A percentile compares a stretch with the other conserved stretches of the same genome.
phyloP scores from a whole-genome alignment of 495 filamentous ascomycete species.

The Neurospora sp. region DNA sequence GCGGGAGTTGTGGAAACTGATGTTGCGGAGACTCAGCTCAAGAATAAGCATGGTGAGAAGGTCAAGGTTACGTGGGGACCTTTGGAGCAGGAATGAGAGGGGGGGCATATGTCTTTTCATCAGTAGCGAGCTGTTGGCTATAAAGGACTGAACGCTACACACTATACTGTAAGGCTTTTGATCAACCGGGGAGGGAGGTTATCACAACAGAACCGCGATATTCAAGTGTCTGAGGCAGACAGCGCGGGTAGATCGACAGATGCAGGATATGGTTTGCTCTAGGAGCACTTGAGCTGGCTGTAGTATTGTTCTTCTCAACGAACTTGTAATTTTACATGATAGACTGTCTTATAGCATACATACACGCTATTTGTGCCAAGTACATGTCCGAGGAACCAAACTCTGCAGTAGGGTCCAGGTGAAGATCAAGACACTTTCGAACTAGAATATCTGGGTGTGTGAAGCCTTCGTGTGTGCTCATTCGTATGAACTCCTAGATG shows the following conservation, averaged over 20 bases:
- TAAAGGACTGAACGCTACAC: not conserved
- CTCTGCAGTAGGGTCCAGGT: not conserved
- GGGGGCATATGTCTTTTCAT: not conserved
- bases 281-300: not conserved
- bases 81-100: not conserved
- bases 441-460: not conserved
- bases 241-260: not conserved
- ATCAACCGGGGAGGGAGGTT: not conserved
- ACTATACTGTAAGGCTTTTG: not conserved
- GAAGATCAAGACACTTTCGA: not conserved
- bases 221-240: not conserved
- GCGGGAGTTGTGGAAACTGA: conserved; percentile 13
- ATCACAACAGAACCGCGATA: not conserved
- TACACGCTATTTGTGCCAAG: not conserved
- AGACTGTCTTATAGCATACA: not conserved
- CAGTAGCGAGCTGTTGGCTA: not conserved
- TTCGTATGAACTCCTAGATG: not conserved
- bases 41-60: conserved; percentile 35
- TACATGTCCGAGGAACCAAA: not conserved
- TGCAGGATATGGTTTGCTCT: not conserved
- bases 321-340: not conserved
- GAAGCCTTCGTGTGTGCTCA: not conserved
- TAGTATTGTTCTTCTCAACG: not conserved
- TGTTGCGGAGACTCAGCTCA: conserved; percentile 17
- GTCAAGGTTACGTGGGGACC: conserved; percentile 33